Evolutionary conservation across 1,284 basidiomycete genomes (phyloP).

Genomic region (Pulveroboletus sp.): DNA sequence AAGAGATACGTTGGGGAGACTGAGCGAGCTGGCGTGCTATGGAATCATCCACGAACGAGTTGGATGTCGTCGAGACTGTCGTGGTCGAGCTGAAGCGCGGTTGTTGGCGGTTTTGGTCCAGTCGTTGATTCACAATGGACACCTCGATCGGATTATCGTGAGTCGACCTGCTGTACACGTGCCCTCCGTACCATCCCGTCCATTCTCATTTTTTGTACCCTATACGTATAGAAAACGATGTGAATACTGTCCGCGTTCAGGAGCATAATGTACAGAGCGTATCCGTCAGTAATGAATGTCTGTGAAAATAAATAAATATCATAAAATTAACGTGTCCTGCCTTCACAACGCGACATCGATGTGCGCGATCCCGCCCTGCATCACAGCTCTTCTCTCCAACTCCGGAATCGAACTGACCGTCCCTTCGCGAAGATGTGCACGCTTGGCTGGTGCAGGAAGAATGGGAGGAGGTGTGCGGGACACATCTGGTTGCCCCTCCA

Average conservation of each 20-base stretch:
- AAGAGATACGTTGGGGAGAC: background rate
- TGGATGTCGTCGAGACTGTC: background rate
- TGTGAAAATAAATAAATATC: constrained; percentile 10
- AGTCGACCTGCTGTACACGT: constrained; percentile 18
- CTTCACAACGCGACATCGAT: constrained; percentile 28
- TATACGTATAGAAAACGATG: background rate
- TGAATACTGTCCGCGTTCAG: background rate
- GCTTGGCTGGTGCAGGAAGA: background rate
- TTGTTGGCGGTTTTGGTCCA: background rate
- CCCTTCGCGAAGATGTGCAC: constrained; percentile 22
- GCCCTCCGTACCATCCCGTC: constrained; percentile 4
- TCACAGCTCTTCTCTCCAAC: constrained; percentile 21
- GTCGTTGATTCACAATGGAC: constrained; percentile 17
- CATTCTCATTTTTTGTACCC: background rate
- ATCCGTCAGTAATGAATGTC: background rate
- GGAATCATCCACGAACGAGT: constrained; percentile 1
- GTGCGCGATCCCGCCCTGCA: constrained; percentile 23
- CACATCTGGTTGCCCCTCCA: constrained; percentile 5
- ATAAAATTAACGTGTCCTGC: constrained; percentile 9
- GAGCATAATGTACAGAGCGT: background rate
- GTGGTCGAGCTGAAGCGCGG: background rate
- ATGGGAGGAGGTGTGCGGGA: background rate
- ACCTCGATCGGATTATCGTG: constrained; percentile 30
- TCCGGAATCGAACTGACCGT: constrained; percentile 20
- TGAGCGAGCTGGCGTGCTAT: background rate